A percentile compares a stretch with the other conserved stretches of the same genome.
These are phyloP conservation scores for Camellia lanceoleosa DNA, from an alignment of 148 eudicot genomes.

Conservation along the genomic window DNA sequence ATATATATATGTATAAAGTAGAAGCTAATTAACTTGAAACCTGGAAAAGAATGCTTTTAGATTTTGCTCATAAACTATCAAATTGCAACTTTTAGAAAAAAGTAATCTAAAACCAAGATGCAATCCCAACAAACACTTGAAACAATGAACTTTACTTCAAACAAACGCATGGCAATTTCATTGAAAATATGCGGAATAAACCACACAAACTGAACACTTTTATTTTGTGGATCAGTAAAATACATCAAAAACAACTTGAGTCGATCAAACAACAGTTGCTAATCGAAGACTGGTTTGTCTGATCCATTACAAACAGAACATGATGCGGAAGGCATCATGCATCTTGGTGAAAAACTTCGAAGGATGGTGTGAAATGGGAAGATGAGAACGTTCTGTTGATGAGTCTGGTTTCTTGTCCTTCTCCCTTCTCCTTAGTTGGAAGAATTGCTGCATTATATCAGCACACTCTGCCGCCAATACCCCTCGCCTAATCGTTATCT, in stretches of 20 bases:
- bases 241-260: not conserved
- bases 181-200: too few relatives aligned
- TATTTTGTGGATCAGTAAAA: not conserved
- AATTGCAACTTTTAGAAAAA: too few relatives aligned
- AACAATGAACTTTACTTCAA: too few relatives aligned
- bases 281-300: not conserved
- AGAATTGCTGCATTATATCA: constrained; percentile 85
- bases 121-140: too few relatives aligned
- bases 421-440: constrained; percentile 65
- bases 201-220: too few relatives aligned
- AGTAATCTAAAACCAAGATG: too few relatives aligned
- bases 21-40: too few relatives aligned
- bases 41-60: too few relatives aligned
- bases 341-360: constrained; percentile 58
- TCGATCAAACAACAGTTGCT: not conserved
- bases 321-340: constrained; percentile 51
- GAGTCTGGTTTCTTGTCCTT: constrained; percentile 42
- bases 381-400: constrained; percentile 42
- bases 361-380: constrained; percentile 51
- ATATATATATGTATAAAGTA: too few relatives aligned
- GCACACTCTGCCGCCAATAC: constrained; percentile 74
- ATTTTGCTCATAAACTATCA: too few relatives aligned
- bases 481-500: constrained; percentile 66
- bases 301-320: constrained; percentile 45
- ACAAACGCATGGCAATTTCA: too few relatives aligned